Percentiles rank a stretch among this genome's conserved stretches.
These are phyloP conservation scores for Neofusicoccum umdonicola DNA, from an alignment of 2,329 filamentous ascomycete genomes.

Conservation along the genomic window DNA sequence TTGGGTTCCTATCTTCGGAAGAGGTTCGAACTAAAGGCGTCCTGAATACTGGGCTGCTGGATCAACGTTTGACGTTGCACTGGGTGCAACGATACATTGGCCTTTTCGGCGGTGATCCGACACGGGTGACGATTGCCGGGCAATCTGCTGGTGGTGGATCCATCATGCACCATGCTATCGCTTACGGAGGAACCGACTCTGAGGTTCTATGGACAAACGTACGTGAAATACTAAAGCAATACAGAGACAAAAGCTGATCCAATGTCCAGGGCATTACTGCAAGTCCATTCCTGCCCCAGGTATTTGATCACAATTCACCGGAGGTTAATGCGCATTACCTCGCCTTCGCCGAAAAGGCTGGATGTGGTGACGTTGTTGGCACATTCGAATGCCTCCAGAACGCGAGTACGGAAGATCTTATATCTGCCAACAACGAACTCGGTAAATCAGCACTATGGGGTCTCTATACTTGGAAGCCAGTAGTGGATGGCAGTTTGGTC, in stretches of 20 bases:
- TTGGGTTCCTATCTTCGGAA: conserved; percentile 62
- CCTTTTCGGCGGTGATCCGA: conserved; percentile 43
- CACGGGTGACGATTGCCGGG: conserved; percentile 34
- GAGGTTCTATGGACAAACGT: background rate
- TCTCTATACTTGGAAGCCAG: conserved; percentile 60
- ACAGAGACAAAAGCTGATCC: background rate
- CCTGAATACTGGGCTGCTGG: conserved; percentile 43
- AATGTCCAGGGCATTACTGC: conserved; percentile 18
- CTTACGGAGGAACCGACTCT: conserved; percentile 32
- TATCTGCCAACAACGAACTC: conserved; percentile 53
- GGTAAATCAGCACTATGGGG: conserved; percentile 53
- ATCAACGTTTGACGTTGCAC: conserved; percentile 51
- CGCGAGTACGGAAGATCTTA: conserved; percentile 53
- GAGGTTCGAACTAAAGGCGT: conserved; percentile 47
- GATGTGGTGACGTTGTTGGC: conserved; percentile 37
- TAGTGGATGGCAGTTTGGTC: conserved; percentile 58
- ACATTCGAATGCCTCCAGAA: conserved; percentile 54
- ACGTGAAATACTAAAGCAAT: conserved; percentile 21
- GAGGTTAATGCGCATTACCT: conserved; percentile 54
- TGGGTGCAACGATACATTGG: conserved; percentile 55
- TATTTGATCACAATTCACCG: conserved; percentile 53
- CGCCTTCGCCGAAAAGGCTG: conserved; percentile 46
- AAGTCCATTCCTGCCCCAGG: conserved; percentile 57
- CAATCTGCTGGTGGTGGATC: conserved; percentile 39
- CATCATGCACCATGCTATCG: conserved; percentile 39